These are phyloP conservation scores for Kandelia obovata DNA, from an alignment of 345 rosid species.

Conservation along the genomic window DNA sequence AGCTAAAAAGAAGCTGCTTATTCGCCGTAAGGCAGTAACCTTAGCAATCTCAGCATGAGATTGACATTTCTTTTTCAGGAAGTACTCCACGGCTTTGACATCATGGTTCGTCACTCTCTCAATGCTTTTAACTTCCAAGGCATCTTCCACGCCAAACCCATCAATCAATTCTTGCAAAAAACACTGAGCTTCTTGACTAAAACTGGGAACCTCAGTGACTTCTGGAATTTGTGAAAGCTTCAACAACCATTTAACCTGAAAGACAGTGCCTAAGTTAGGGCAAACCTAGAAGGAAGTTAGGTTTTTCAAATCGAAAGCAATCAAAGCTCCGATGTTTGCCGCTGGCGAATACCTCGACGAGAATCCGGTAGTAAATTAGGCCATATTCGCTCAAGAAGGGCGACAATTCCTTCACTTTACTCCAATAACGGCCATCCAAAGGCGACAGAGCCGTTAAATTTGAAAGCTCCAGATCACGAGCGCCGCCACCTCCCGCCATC, in stretches of 20 bases:
- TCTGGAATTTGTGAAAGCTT: constrained; percentile 80
- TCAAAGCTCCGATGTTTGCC: no score
- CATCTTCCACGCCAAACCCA: constrained; percentile 66
- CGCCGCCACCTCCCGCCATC: constrained; percentile 33
- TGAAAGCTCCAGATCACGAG: constrained; percentile 56
- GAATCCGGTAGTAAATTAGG: constrained; percentile 65
- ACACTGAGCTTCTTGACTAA: constrained; percentile 56
- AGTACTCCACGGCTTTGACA: constrained; percentile 93
- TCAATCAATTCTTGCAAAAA: constrained; percentile 66
- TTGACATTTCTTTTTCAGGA: constrained; percentile 82
- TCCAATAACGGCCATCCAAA: constrained; percentile 93
- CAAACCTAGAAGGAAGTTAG: no score
- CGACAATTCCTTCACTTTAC: constrained; percentile 76
- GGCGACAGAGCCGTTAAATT: constrained; percentile 81
- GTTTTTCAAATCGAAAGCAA: no score
- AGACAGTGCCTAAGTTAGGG: neutral
- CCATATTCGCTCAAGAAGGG: constrained; percentile 88
- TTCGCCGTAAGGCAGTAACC: constrained; percentile 30
- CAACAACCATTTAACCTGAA: constrained; percentile 81
- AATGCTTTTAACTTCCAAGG: constrained; percentile 68
- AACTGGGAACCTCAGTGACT: constrained; percentile 74
- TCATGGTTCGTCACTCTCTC: constrained; percentile 91
- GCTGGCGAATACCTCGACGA: constrained; percentile 65
- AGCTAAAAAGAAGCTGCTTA: neutral
- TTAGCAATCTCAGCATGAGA: constrained; percentile 73